phyloP scores from a whole-genome alignment of 1,284 basidiomycete species.

The Papiliotrema fonsecae region DNA sequence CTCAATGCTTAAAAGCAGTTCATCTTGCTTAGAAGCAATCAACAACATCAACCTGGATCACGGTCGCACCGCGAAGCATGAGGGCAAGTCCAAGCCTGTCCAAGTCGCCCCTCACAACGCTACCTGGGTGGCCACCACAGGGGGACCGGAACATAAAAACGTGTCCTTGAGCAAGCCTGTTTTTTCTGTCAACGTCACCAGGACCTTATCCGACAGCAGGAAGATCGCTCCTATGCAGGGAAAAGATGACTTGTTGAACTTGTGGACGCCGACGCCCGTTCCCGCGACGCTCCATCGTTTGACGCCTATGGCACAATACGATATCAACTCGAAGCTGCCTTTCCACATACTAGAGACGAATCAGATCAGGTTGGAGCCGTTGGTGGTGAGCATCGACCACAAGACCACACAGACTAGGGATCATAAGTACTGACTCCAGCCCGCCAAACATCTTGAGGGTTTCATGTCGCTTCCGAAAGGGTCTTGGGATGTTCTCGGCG shows the following conservation, averaged over 20 bases:
- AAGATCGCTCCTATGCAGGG: background rate
- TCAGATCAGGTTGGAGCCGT: slow-evolving; percentile 18
- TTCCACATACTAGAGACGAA: slow-evolving; percentile 15
- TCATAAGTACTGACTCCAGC: slow-evolving; percentile 5
- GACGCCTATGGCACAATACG: slow-evolving; percentile 16
- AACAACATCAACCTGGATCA: no score
- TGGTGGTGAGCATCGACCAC: slow-evolving; percentile 15
- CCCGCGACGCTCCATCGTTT: slow-evolving; percentile 9
- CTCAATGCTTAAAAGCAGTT: no score
- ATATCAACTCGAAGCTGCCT: slow-evolving; percentile 19
- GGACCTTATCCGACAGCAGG: background rate
- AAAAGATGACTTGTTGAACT: slow-evolving; percentile 5
- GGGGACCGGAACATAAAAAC: no score
- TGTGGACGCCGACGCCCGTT: slow-evolving; percentile 11
- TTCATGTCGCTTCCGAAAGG: slow-evolving; percentile 14
- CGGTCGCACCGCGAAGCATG: no score
- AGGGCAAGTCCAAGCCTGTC: no score
- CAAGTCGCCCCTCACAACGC: no score
- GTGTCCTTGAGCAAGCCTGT: no score
- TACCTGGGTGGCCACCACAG: no score
- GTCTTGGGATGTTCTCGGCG: slow-evolving; percentile 18
- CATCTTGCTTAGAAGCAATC: no score
- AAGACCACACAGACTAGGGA: background rate
- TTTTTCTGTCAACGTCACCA: no score
- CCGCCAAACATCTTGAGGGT: slow-evolving; percentile 16